These are phyloP conservation scores for Fusarium annulatum DNA, from an alignment of 2,329 filamentous ascomycete species.

Conservation along the genomic window DNA sequence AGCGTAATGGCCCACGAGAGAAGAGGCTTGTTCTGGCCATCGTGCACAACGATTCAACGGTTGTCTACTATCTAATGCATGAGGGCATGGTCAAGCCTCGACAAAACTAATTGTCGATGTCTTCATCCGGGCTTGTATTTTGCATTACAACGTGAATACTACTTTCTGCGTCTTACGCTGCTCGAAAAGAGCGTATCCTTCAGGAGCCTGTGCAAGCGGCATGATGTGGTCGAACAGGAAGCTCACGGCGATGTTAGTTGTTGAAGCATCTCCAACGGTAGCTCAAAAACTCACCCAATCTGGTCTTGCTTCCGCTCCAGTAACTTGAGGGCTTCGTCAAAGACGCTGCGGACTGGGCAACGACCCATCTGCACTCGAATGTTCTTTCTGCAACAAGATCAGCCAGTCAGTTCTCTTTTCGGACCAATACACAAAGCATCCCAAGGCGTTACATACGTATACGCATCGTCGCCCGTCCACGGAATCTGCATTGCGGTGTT, in stretches of 20 bases:
- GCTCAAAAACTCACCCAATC: conserved; percentile 65
- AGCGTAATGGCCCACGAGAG: conserved; percentile 58
- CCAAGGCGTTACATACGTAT: conserved; percentile 56
- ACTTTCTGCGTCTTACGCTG: conserved; percentile 80
- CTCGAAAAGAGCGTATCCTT: conserved; percentile 78
- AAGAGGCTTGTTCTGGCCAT: conserved; percentile 82
- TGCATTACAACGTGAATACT: conserved; percentile 66
- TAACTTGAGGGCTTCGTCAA: conserved; percentile 71
- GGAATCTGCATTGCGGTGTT: conserved; percentile 63
- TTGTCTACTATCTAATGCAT: conserved; percentile 87
- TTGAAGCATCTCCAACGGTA: neutral
- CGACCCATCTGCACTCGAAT: conserved; percentile 79
- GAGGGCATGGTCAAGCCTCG: conserved; percentile 89
- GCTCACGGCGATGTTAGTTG: conserved; percentile 52
- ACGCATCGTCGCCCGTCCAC: conserved; percentile 73
- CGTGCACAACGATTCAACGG: conserved; percentile 81
- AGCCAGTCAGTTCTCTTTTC: conserved; percentile 28
- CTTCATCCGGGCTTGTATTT: neutral
- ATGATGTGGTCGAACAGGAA: conserved; percentile 84
- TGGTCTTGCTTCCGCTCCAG: conserved; percentile 74
- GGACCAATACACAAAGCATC: neutral
- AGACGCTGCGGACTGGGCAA: conserved; percentile 79
- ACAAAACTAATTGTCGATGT: conserved; percentile 70
- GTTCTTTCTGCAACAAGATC: conserved; percentile 68
- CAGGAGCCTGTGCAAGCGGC: conserved; percentile 72